These are phyloP conservation scores for Paramecium sexaurelia DNA, from an alignment of 73 alveolate genomes.

Conservation along the genomic window DNA sequence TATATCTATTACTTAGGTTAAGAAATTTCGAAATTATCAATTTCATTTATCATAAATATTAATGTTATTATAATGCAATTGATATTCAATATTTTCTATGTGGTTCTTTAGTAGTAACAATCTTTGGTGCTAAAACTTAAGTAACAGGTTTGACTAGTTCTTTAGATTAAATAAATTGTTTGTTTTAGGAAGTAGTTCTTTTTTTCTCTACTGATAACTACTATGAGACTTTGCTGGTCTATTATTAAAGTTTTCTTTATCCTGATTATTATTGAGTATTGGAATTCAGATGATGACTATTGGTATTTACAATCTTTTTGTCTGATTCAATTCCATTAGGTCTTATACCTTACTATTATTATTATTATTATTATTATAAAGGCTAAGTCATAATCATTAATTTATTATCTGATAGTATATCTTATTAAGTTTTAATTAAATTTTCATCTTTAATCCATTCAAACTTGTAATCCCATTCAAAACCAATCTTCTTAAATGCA, in stretches of 20 bases:
- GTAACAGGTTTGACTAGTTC: background rate
- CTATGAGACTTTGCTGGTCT: background rate
- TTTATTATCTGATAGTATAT: background rate
- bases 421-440: background rate
- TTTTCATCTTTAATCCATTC: constrained; percentile 53
- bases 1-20: background rate
- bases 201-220: constrained; percentile 33
- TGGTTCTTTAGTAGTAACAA: constrained; percentile 42
- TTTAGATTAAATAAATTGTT: background rate
- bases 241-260: background rate
- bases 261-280: background rate
- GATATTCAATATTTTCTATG: constrained; percentile 21
- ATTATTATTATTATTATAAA: background rate
- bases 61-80: background rate
- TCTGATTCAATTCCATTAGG: background rate
- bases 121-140: constrained; percentile 21
- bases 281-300: background rate
- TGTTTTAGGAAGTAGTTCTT: background rate
- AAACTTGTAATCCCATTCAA: constrained; percentile 50
- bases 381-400: background rate
- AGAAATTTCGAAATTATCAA: background rate
- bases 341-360: background rate
- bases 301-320: background rate
- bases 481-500: constrained; percentile 41
- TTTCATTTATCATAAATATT: background rate